Percentiles rank a stretch among this genome's conserved stretches.
Conservation (phyloP, 1,284 basidiomycete species). For the Microbotryum silenes-acaulis region DNA sequence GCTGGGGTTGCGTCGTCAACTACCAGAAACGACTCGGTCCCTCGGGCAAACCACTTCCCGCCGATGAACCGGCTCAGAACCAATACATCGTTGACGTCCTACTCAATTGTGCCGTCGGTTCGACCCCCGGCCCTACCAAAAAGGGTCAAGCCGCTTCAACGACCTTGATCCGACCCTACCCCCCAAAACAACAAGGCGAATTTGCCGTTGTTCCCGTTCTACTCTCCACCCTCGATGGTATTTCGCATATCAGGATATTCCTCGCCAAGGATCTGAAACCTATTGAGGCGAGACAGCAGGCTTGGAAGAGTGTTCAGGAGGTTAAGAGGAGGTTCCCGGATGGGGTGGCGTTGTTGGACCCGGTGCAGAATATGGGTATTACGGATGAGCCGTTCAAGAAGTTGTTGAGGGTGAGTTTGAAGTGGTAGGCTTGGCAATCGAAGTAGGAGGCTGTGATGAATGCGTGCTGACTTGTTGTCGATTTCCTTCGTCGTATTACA, state of each 20-base stretch:
- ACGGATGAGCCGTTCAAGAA: slow-evolving; percentile 86
- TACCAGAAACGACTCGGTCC: slow-evolving; percentile 64
- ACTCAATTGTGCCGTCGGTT: slow-evolving; percentile 66
- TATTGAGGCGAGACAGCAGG: slow-evolving; percentile 65
- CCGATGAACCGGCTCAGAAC: slow-evolving; percentile 71
- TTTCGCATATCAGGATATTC: slow-evolving; percentile 79
- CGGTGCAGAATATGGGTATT: slow-evolving; percentile 92
- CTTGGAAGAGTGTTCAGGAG: slow-evolving; percentile 83
- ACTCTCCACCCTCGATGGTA: slow-evolving; percentile 73
- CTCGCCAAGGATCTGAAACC: slow-evolving; percentile 83
- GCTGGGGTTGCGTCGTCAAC: slow-evolving; percentile 90
- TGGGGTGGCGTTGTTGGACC: slow-evolving; percentile 80
- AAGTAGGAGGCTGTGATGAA: neutral
- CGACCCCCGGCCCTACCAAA: slow-evolving; percentile 55
- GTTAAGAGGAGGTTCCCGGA: slow-evolving; percentile 82
- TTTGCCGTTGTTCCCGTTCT: slow-evolving; percentile 84
- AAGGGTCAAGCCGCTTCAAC: slow-evolving; percentile 45
- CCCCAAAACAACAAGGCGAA: slow-evolving; percentile 57
- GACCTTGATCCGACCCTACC: slow-evolving; percentile 66
- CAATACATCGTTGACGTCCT: slow-evolving; percentile 94
- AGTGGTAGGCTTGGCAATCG: too few species aligned
- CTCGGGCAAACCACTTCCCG: slow-evolving; percentile 44
- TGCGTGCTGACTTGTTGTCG: neutral
- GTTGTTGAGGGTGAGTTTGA: slow-evolving; percentile 59
- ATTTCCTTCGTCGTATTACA: slow-evolving; percentile 37